Conservation (phyloP, 2,329 filamentous ascomycete species). For the Sarocladiaceae sp. region DNA sequence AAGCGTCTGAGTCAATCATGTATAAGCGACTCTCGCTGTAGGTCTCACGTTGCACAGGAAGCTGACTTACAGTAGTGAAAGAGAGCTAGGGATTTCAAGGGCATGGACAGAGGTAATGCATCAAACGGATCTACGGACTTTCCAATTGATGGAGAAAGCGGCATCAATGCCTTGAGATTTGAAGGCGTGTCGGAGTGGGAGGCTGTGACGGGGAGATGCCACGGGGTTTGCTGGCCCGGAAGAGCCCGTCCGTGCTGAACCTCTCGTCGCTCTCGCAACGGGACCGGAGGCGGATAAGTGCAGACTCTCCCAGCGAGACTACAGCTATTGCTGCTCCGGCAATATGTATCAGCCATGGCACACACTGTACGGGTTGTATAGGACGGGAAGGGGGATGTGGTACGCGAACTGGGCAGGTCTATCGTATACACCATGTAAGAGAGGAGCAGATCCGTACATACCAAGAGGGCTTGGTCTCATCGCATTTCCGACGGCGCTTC, state of each 20-base stretch:
- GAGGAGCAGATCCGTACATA: too few relatives aligned
- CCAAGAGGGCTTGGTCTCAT: neutral
- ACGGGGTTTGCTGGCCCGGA: conserved; percentile 1
- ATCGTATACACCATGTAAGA: too few relatives aligned
- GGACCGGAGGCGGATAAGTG: neutral
- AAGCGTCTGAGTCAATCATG: neutral
- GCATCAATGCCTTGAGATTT: neutral
- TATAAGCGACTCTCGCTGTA: neutral
- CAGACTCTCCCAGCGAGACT: neutral
- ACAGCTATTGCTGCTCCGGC: neutral
- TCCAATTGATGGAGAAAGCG: neutral
- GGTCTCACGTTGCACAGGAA: neutral
- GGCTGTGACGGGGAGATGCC: neutral
- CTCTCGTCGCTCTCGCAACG: neutral
- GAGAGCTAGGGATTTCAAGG: neutral
- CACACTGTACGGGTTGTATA: too few relatives aligned
- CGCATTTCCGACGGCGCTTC: conserved; percentile 3
- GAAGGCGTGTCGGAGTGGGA: neutral
- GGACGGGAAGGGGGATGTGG: too few relatives aligned
- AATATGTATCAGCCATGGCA: neutral
- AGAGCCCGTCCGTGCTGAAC: neutral
- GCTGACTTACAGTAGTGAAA: conserved; percentile 5
- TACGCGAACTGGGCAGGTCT: too few relatives aligned
- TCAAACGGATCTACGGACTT: conserved; percentile 3
- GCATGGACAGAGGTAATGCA: neutral